phyloP scores from a whole-genome alignment of 371 early-diverging fungal genomes.

The Mucor plumbeus region DNA sequence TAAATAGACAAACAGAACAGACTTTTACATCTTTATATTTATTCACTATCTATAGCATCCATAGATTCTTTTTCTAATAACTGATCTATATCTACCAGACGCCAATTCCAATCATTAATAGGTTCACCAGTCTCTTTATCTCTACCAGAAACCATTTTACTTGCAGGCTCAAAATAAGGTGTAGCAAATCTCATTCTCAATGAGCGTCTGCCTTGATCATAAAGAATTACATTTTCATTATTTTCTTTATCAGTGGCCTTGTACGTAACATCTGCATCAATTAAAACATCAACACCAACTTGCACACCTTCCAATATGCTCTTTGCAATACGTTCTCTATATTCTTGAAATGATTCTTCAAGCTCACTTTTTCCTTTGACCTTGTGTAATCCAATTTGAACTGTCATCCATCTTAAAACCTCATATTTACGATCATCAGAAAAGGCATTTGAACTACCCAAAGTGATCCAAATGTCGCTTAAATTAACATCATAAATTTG shows the following conservation, averaged over 20 bases:
- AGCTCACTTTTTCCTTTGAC: conserved; percentile 24
- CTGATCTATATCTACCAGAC: conserved; percentile 63
- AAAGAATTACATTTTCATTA: conserved; percentile 32
- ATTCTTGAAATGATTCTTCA: conserved; percentile 53
- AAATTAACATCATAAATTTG: conserved; percentile 59
- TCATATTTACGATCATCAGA: conserved; percentile 34
- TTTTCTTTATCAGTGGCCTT: conserved; percentile 26
- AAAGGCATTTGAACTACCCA: conserved; percentile 48
- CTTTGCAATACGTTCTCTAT: conserved; percentile 46
- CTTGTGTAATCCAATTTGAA: conserved; percentile 35
- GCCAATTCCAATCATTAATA: conserved; percentile 63
- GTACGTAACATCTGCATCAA: conserved; percentile 62
- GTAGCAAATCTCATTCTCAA: conserved; percentile 61
- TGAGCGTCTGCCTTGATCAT: conserved; percentile 57
- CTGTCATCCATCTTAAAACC: conserved; percentile 50
- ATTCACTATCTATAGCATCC: conserved; percentile 23
- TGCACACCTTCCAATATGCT: conserved; percentile 61
- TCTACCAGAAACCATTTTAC: conserved; percentile 54
- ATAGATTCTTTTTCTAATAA: conserved; percentile 58
- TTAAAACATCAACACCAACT: conserved; percentile 56
- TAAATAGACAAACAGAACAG: neutral
- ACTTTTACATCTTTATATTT: neutral
- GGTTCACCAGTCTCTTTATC: conserved; percentile 57
- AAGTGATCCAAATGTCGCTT: conserved; percentile 58
- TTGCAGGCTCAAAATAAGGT: conserved; percentile 62